Base-by-base conservation (phyloP, 2,329 filamentous ascomycete species). In the Mollisiaceae sp. region DNA sequence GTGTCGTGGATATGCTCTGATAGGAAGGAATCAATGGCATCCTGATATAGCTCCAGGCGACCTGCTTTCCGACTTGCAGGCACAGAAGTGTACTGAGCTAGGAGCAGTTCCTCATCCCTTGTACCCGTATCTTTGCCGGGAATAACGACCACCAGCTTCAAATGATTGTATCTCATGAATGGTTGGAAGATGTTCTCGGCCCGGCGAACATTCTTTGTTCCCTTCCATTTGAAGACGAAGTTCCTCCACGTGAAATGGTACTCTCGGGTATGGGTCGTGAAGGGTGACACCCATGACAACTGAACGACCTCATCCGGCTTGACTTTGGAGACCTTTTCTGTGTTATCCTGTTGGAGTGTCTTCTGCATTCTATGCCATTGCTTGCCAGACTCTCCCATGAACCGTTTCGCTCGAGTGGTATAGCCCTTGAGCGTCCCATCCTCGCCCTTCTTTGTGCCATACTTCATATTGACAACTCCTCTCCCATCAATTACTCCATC, bases 371-470 rank as follows among this genome's bases (percentile, higher is more conserved):
- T 62, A 38, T 63, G 65, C 60, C 63, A 69, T 39, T 52, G 59
- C 54, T 69, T 69, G 38, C 67, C 67, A 24, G 54, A 64, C 43
- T 69, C 67, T 15, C 65, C 63, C 50, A 50, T 38, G 35, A 60
- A 65, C 50, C 67, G 52, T 15, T 54, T 62, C 20, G 54, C 43
- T 4, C 67, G 54, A 15, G 64, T 35, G 11, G 35, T 20, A 36
- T 67, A 67, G n/a, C 67, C 67, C 43, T 62, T 65, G n/a, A 69
- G 62, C 6, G 60, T 65, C 18, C 65, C 67, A 64, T 66, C 54
- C 43, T 66, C 32, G 14, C 67, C 67, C 2, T 65, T 60, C 35
- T 59, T 60, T 18, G 67, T 67, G 9, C 67, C 67, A 27, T 62
- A 60, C 4, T 63, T 63, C 43, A 63, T 52, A 20, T 58, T 66